Conservation (phyloP, 2,329 filamentous ascomycete species). For the Aspergillus chevalieri region DNA sequence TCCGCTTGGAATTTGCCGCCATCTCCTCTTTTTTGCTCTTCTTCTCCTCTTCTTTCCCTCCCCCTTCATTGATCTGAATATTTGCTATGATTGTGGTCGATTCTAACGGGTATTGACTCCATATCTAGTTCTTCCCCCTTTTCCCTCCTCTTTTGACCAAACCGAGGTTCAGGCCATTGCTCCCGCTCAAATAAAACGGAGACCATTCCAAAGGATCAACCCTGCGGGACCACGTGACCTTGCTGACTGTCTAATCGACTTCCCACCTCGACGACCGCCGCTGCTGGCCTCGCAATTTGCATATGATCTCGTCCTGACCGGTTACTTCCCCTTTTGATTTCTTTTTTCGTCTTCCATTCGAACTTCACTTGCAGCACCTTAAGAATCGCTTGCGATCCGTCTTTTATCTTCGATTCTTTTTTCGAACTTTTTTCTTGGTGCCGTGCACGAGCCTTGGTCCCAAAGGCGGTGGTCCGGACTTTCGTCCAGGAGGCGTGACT, state of each 20-base stretch:
- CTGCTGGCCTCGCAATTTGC: conserved; percentile 18
- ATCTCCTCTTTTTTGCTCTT: conserved; percentile 1
- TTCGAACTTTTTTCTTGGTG: conserved; percentile 4
- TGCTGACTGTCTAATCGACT: neutral
- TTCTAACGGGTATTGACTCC: too few relatives aligned
- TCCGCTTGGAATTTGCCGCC: neutral
- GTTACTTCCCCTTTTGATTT: neutral
- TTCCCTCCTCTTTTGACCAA: neutral
- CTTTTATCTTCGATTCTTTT: neutral
- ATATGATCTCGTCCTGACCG: neutral
- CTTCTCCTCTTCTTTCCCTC: conserved; percentile 3
- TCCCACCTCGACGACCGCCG: conserved; percentile 3
- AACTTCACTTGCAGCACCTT: neutral
- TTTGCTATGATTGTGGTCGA: neutral
- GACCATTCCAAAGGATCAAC: neutral
- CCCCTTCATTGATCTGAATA: conserved; percentile 1
- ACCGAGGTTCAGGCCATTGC: too few relatives aligned
- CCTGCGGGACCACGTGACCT: conserved; percentile 11
- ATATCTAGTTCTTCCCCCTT: neutral
- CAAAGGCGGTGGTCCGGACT: conserved; percentile 19
- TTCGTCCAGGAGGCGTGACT: conserved; percentile 22
- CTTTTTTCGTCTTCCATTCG: neutral
- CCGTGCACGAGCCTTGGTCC: conserved; percentile 18
- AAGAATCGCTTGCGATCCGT: neutral
- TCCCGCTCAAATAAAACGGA: neutral